A percentile compares a stretch with the other conserved stretches of the same genome.
These are phyloP conservation scores for Hymenoscyphus repandus DNA, from an alignment of 2,329 filamentous ascomycete genomes.

Conservation along the genomic window DNA sequence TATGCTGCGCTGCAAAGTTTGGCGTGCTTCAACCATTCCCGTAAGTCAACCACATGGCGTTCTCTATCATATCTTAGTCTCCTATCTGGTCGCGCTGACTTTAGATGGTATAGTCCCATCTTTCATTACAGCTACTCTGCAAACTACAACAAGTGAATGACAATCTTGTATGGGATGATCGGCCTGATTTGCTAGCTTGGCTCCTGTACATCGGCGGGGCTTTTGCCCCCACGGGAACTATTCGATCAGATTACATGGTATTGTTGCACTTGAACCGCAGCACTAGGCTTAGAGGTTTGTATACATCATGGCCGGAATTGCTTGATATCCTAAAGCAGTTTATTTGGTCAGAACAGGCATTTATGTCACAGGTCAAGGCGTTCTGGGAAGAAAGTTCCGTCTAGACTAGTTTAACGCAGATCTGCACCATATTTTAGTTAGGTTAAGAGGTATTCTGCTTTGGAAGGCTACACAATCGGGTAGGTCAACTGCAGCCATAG, in stretches of 20 bases:
- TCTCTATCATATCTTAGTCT: too few relatives aligned
- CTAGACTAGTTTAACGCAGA: too few relatives aligned
- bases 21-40: constrained; percentile 35
- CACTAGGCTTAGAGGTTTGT: constrained; percentile 15
- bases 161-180: constrained; percentile 31
- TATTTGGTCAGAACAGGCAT: constrained; percentile 39
- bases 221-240: constrained; percentile 30
- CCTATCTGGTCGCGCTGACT: constrained; percentile 11
- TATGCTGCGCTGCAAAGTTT: constrained; percentile 38
- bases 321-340: constrained; percentile 32
- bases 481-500: too few relatives aligned
- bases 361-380: too few relatives aligned
- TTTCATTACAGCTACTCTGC: constrained; percentile 31
- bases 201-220: constrained; percentile 35
- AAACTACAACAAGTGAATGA: constrained; percentile 29
- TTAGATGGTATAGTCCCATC: constrained; percentile 24
- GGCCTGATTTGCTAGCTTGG: constrained; percentile 34
- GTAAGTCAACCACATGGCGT: constrained; percentile 29
- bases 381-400: constrained; percentile 37
- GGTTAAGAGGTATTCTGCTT: too few relatives aligned
- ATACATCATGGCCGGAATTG: constrained; percentile 32
- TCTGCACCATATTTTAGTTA: too few relatives aligned
- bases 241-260: constrained; percentile 28
- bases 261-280: constrained; percentile 24
- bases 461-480: too few relatives aligned